Conservation (phyloP, 1,139 yeast species). For the Pichia sp. region DNA sequence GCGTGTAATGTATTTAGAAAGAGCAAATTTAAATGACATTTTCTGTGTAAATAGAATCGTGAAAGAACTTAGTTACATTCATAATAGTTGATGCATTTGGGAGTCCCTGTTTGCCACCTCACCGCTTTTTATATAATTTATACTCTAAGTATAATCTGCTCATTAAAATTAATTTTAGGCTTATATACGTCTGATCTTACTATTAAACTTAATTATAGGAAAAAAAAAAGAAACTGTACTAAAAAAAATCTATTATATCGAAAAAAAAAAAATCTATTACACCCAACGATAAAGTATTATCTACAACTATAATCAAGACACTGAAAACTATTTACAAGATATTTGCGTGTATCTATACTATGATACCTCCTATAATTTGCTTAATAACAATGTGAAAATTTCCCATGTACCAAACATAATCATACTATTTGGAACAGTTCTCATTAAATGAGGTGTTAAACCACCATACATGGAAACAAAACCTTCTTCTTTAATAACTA, state of each 20-base stretch:
- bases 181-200: too few species aligned
- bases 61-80: too few species aligned
- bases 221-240: too few species aligned
- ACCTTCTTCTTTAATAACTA: constrained; percentile 87
- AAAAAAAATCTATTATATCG: neutral
- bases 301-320: neutral
- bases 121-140: too few species aligned
- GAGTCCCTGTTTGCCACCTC: too few species aligned
- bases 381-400: constrained; percentile 65
- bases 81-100: too few species aligned
- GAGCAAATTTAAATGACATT: constrained; percentile 23
- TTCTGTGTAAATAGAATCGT: too few species aligned
- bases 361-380: too few species aligned
- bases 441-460: constrained; percentile 86
- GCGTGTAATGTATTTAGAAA: constrained; percentile 29
- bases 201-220: too few species aligned
- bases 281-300: neutral
- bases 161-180: too few species aligned
- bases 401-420: constrained; percentile 99
- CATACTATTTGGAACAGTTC: constrained; percentile 96
- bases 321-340: neutral
- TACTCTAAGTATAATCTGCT: too few species aligned
- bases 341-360: too few species aligned
- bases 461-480: constrained; percentile 94
- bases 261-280: neutral